Evolutionary conservation across 495 filamentous ascomycete genomes (phyloP), one percentile per base, ranked within the genome.

Genomic region (Haplographium delicatum): DNA sequence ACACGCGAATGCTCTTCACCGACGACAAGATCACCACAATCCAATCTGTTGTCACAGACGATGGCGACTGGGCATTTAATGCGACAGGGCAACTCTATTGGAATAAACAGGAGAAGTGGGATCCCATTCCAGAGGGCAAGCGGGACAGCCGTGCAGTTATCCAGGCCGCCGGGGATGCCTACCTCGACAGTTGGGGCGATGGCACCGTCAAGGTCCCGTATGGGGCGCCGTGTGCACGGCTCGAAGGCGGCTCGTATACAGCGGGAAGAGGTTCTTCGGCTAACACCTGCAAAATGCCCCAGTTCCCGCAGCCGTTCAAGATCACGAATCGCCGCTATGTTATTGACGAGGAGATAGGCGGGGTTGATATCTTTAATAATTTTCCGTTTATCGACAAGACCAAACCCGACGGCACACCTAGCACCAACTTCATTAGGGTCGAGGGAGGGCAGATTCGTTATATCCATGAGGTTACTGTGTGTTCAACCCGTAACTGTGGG

Each of bases 171-270:
- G 72, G 64, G 1, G 72, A 76, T 43, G 68, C 70, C 0, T 76
- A 76, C 34, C 51, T 76, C 33, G 64, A 73, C 26, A 57, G 69
- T 22, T 75, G 68, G 56, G 59, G 58, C 9, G 54, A 72, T 53
- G 62, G 59, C n/a, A 66, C 31, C n/a, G 59, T 71, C 4, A 58
- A 59, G 9, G 72, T 73, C 1, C 72, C 72, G 0, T 72, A 64
- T 42, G 70, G 70, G 1, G 71, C 61, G 8, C 73, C 72, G 18
- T 76, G 72, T 41, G 65, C 72, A 2, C 62, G 72, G 2, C 63
- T 76, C 34, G 72, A 76, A 50, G 72, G 72, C 5, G 72, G 72
- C 18, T 57, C 56, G 8, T 74, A 74, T 53, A 68, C 18, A 49
- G 62, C 13, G 13, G 1, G 5, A 46, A 49, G 58, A 4, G 58